Base-by-base conservation (phyloP, 2,329 filamentous ascomycete species). In the Xylariaceae sp. region DNA sequence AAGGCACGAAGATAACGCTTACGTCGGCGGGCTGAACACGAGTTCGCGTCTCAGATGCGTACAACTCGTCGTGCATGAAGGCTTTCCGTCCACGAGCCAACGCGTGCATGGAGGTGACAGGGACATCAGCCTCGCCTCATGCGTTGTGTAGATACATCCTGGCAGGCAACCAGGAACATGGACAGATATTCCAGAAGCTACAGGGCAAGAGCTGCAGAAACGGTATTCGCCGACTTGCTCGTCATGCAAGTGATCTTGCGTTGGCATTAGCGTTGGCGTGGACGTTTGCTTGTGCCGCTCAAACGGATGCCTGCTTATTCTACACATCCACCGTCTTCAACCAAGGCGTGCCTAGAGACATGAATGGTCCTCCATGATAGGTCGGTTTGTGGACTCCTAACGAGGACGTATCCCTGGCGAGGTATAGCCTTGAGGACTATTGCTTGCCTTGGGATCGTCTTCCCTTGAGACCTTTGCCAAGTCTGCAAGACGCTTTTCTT, bases 401-500 rank as follows among this genome's bases (percentile, higher is more conserved):
- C 22, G 22, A 38, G 41, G 44, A 19, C 10, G 31, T 11, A n/a
- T 11, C 14, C 12, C 46, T 33, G 46, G 9, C 32, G 32, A 48
- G 45, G 45, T 42, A 36, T 47, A 50, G 41, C 38, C 39, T 48
- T 32, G 33, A 32, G 43, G 35, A 48, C 48, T 51, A 52, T 18
- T 49, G 40, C 43, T 46, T 44, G 40, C 55, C 35, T 54, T 44
- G 48, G 42, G 40, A 45, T 22, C 43, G 45, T 52, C 46, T 54
- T 35, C 44, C 48, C 31, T 45, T 39, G 50, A 32, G 38, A 41
- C n/a, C n/a, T 43, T 39, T 51, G 57, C 56, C 57, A 59, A 54
- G 53, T 33, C 55, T 60, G 60, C 56, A 59, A 33, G 51, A 33
- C 53, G 52, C 56, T 51, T 54, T 47, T 59, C 58, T 36, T 27